Conservation (phyloP, 2,329 filamentous ascomycete species). For the Xylariales sp. region DNA sequence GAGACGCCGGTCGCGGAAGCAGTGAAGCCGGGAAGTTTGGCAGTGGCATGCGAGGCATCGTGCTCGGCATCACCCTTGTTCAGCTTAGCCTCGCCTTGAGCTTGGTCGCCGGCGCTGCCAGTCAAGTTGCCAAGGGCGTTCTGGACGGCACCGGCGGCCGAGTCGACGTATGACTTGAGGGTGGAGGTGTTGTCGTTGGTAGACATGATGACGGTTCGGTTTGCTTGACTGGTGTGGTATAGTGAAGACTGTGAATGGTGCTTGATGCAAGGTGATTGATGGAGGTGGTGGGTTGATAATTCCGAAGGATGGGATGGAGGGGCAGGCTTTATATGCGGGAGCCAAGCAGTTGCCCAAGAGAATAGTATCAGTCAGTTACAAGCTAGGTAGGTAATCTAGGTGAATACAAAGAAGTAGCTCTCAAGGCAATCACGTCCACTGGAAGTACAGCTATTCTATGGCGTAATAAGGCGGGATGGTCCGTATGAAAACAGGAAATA, state of each 20-base stretch:
- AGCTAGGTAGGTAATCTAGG: not conserved
- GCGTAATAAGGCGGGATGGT: not conserved
- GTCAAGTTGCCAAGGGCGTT: slow-evolving; percentile 67
- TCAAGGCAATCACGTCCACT: no score
- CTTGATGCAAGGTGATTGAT: not conserved
- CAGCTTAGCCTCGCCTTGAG: slow-evolving; percentile 60
- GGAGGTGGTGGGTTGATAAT: not conserved
- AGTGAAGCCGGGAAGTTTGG: slow-evolving; percentile 68
- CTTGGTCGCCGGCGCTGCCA: slow-evolving; percentile 64
- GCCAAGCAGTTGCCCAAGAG: not conserved
- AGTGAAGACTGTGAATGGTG: not conserved
- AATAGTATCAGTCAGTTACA: not conserved
- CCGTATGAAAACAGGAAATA: not conserved
- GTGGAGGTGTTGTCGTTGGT: slow-evolving; percentile 59
- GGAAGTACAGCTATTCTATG: no score
- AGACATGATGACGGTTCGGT: slow-evolving; percentile 31
- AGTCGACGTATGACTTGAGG: slow-evolving; percentile 72
- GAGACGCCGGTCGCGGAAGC: slow-evolving; percentile 65
- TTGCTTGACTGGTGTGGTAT: slow-evolving; percentile 17
- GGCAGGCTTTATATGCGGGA: not conserved
- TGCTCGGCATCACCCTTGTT: slow-evolving; percentile 62
- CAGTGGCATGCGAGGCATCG: slow-evolving; percentile 68
- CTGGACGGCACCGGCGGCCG: slow-evolving; percentile 68
- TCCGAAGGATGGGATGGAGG: not conserved
- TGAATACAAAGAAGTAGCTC: no score